A percentile compares a stretch with the other conserved stretches of the same genome.
Evolutionary conservation across 768 basidiomycete species (phyloP).

Genomic region (Termitomyces bulborhizus): DNA sequence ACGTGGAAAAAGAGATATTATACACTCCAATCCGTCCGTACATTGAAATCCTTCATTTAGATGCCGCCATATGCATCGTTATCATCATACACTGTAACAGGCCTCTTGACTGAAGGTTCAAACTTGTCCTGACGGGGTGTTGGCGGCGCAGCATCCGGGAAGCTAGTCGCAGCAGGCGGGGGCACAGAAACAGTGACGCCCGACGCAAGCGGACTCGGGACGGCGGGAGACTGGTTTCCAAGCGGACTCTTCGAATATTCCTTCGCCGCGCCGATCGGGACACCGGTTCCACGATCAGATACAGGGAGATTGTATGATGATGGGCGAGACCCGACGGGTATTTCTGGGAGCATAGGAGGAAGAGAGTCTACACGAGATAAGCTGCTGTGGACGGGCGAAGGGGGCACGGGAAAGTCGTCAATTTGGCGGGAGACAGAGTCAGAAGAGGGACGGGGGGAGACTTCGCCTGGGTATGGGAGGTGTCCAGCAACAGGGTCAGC

Average conservation of each 20-base stretch:
- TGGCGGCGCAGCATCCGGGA: conserved; percentile 4
- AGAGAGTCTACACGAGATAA: conserved; percentile 40
- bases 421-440: conserved; percentile 17
- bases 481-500: background rate
- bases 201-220: conserved; percentile 34
- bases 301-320: conserved; percentile 12
- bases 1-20: background rate
- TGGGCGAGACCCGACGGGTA: conserved; percentile 34
- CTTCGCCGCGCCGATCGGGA: conserved; percentile 4
- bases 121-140: conserved; percentile 6
- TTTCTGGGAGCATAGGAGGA: conserved; percentile 52
- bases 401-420: conserved; percentile 32
- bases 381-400: conserved; percentile 26
- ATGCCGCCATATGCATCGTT: conserved; percentile 18
- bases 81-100: conserved; percentile 19
- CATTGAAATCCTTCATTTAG: conserved; percentile 5
- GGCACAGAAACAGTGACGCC: conserved; percentile 19
- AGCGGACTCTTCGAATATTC: conserved; percentile 16
- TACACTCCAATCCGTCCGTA: conserved; percentile 1
- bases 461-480: conserved; percentile 5
- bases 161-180: conserved; percentile 7
- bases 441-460: conserved; percentile 6
- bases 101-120: conserved; percentile 9
- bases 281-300: background rate
- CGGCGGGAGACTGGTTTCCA: conserved; percentile 27